Evolutionary conservation across 1,139 yeast genomes (phyloP), one percentile per base, ranked within the genome.

Genomic region (Hansenula anomala): DNA sequence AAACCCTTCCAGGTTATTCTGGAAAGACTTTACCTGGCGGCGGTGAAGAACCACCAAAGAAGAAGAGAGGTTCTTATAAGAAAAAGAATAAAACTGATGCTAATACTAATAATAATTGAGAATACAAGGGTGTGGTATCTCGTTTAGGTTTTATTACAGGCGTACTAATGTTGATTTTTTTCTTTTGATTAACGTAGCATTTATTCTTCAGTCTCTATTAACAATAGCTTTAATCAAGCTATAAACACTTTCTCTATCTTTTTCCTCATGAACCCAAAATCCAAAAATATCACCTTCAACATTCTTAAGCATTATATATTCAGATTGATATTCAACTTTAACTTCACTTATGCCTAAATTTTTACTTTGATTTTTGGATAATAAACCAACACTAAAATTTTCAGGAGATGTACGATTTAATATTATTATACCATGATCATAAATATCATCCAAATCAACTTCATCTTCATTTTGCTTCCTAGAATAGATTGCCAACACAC

Each of bases 231-330:
- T 75, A 29, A 87, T 61, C 40, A 85, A 65, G 55, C 75, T 73
- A 51, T 67, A 73, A 34, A 86, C 67, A 49, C 76, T 73, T 36
- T 71, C 71, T 51, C 96, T 69, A 53, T 89, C 96, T 4, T 71
- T 75, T 40, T 79, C 85, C 45, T 85, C 80, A 57, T 85, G 89
- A 18, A 89, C 73, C 97, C 97, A 90, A 41, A 90, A 67, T 1
- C 97, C 97, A 58, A 78, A 89, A 40, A 89, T 85, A 36, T 82
- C 88, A 12, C 88, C 94, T 39, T 79, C 69, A 32, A 83, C 64
- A 48, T 82, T 83, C 58, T 84, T 84, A 23, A 89, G 76, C 56
- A 90, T 89, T 37, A 90, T 78, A 54, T 89, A 73, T 36, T 84
- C 84, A 47, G 83, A 95, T 51, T 84, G 85, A 45, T 81, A 70